Percentiles rank a stretch among this genome's conserved stretches.
Evolutionary conservation across 257 asterid species (phyloP).

Genomic region (Osmanthus fragrans): DNA sequence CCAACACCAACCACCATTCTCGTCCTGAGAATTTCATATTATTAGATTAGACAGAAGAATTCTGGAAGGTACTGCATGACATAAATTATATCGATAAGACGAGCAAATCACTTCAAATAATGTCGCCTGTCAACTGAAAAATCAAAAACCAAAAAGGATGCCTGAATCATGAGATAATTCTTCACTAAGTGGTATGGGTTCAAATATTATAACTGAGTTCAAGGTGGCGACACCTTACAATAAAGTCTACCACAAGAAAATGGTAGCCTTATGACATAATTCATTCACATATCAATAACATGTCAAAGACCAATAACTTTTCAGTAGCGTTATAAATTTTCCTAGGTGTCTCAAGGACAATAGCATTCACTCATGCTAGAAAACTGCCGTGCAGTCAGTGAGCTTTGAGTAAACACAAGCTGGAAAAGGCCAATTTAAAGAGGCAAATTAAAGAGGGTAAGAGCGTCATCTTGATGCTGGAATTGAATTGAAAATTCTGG

Average conservation of each 20-base stretch:
- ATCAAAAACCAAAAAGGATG: neutral
- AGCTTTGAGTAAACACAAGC: neutral
- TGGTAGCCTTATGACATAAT: neutral
- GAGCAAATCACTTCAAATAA: neutral
- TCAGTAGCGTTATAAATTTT: neutral
- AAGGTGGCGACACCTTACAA: neutral
- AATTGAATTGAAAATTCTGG: neutral
- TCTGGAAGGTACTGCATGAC: neutral
- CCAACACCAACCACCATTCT: conserved; percentile 98
- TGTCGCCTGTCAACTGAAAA: neutral
- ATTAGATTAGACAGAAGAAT: conserved; percentile 17
- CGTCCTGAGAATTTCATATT: conserved; percentile 63
- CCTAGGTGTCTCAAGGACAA: neutral
- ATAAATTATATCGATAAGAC: neutral
- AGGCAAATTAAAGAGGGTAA: neutral
- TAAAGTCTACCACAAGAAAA: neutral
- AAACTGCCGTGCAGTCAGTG: neutral
- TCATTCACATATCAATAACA: neutral
- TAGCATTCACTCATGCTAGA: neutral
- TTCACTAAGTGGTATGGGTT: neutral
- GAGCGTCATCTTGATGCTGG: neutral
- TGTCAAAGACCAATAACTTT: neutral
- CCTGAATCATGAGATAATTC: neutral
- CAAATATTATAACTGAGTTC: neutral
- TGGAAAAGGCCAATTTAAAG: neutral